A percentile compares a stretch with the other conserved stretches of the same genome.
These are phyloP conservation scores for Baeospora myosura DNA, from an alignment of 1,284 basidiomycete genomes.

Conservation along the genomic window DNA sequence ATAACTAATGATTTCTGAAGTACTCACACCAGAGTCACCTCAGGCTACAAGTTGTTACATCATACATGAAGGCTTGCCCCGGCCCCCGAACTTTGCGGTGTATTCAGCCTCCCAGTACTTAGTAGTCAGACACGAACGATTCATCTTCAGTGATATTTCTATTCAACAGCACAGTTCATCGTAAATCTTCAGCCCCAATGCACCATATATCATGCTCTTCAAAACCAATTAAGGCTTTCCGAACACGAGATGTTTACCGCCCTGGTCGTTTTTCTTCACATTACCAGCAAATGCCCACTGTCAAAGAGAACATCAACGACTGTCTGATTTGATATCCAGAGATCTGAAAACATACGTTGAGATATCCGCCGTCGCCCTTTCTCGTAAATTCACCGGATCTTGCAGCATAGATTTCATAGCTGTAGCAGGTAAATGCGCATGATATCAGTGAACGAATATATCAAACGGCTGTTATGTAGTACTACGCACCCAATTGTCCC, in stretches of 20 bases:
- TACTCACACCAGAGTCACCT: too few relatives aligned
- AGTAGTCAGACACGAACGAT: too few relatives aligned
- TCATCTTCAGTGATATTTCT: too few relatives aligned
- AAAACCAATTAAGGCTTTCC: not conserved
- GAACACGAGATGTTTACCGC: not conserved
- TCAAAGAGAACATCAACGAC: not conserved
- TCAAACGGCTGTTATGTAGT: not conserved
- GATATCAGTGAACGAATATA: not conserved
- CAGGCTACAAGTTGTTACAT: too few relatives aligned
- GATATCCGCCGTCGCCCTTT: constrained; percentile 15
- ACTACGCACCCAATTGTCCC: constrained; percentile 15
- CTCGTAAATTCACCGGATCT: constrained; percentile 13
- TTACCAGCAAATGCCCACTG: not conserved
- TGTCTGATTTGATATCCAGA: not conserved
- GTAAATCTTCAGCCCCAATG: too few relatives aligned
- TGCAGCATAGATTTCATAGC: constrained; percentile 16
- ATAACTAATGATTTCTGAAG: too few relatives aligned
- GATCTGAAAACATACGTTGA: constrained; percentile 2
- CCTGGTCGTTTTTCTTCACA: not conserved
- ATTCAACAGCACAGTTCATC: too few relatives aligned
- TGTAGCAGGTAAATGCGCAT: constrained; percentile 2
- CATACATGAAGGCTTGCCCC: too few relatives aligned
- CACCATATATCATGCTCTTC: too few relatives aligned
- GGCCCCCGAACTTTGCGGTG: too few relatives aligned
- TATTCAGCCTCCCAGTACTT: too few relatives aligned